Percentiles rank a stretch among this genome's conserved stretches.
Conservation (phyloP, 768 basidiomycete genomes). For the Termitomyces sp. region DNA sequence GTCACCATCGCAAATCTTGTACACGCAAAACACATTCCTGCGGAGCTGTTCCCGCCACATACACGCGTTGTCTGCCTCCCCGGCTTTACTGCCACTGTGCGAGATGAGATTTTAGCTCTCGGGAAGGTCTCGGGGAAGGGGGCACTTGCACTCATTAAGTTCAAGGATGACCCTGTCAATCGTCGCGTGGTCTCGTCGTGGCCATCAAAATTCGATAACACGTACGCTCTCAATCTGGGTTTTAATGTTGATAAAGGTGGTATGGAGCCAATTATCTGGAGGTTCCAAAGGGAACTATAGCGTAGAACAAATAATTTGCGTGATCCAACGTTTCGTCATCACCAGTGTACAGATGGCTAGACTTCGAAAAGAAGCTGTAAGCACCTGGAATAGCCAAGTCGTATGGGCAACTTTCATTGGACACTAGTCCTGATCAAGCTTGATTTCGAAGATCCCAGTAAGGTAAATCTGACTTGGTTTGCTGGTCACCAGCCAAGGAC, state of each 20-base stretch:
- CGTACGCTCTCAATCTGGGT: constrained; percentile 39
- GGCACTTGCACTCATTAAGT: constrained; percentile 42
- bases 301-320: neutral
- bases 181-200: constrained; percentile 45
- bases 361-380: no score
- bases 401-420: no score
- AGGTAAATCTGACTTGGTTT: no score
- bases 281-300: neutral
- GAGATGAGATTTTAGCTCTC: constrained; percentile 52
- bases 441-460: no score
- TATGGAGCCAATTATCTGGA: constrained; percentile 39
- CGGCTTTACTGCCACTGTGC: constrained; percentile 55
- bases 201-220: constrained; percentile 44
- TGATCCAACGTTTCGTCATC: no score
- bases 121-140: constrained; percentile 48
- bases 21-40: constrained; percentile 43
- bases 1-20: constrained; percentile 54
- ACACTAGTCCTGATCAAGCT: no score
- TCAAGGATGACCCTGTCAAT: constrained; percentile 41
- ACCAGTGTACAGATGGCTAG: no score
- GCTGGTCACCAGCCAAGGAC: no score
- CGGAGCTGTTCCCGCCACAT: constrained; percentile 36
- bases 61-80: constrained; percentile 57
- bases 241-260: constrained; percentile 44
- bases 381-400: no score